These are phyloP conservation scores for Hemerocallis citrina DNA, from an alignment of 106 monocot species.

Conservation along the genomic window DNA sequence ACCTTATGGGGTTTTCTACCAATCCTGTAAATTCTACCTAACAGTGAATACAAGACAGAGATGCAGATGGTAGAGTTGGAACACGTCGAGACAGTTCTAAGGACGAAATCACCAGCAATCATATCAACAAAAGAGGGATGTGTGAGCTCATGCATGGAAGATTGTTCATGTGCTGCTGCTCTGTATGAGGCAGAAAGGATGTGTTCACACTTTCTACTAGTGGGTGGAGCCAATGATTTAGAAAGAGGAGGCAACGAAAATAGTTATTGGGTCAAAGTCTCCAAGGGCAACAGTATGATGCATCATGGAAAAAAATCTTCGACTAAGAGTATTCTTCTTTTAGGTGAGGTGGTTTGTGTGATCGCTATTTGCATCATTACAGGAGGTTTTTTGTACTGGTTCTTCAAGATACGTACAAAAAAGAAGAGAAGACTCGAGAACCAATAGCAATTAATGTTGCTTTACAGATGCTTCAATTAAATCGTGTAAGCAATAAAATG, in stretches of 20 bases:
- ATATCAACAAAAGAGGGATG: conserved; percentile 34
- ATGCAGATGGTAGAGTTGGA: conserved; percentile 32
- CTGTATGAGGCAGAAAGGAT: conserved; percentile 8
- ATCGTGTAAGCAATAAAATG: too few species aligned
- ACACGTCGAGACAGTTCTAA: conserved; percentile 20
- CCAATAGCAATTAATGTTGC: background rate
- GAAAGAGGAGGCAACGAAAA: conserved; percentile 1
- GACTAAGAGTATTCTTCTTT: conserved; percentile 10
- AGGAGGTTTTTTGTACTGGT: conserved; percentile 23
- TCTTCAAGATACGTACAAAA: conserved; percentile 4
- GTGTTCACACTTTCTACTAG: conserved; percentile 34
- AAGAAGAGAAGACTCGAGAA: background rate
- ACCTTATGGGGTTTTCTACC: conserved; percentile 19
- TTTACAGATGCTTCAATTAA: too few species aligned
- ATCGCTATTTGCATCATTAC: conserved; percentile 19
- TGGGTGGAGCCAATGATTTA: conserved; percentile 27
- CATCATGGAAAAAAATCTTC: background rate
- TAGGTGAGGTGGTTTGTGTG: conserved; percentile 17
- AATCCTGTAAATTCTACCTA: background rate
- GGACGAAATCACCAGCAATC: background rate
- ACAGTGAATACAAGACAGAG: background rate
- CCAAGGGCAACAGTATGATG: background rate
- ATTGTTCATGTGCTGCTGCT: conserved; percentile 38
- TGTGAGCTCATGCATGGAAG: conserved; percentile 19
- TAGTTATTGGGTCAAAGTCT: conserved; percentile 40